Conservation (phyloP, 139 green algal genomes). For the Coelastrella sp. region DNA sequence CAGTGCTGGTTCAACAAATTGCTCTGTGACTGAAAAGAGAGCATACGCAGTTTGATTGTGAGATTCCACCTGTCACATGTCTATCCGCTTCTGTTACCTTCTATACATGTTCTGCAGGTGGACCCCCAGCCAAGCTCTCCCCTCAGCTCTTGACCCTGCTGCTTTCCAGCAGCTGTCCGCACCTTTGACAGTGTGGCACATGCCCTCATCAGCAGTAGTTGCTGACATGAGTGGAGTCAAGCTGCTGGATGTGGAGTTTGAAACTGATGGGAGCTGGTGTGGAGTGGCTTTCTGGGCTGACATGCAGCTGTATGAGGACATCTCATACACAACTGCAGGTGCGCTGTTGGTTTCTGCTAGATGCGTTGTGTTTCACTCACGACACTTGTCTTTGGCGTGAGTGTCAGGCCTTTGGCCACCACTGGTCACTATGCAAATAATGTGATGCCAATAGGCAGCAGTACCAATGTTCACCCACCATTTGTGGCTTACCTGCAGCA, state of each 20-base stretch:
- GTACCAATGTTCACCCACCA: neutral
- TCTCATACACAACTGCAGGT: constrained; percentile 29
- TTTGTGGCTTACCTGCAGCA: neutral
- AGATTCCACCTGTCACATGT: no score
- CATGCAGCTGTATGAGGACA: constrained; percentile 27
- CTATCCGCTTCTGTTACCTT: no score
- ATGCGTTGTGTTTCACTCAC: neutral
- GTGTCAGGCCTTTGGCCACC: no score
- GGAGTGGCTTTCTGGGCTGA: constrained; percentile 10
- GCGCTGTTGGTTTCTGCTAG: neutral
- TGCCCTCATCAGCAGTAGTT: neutral
- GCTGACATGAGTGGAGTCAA: neutral
- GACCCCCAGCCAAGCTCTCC: constrained; percentile 21
- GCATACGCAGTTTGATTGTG: no score
- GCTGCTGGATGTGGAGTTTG: constrained; percentile 10
- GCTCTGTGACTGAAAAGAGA: no score
- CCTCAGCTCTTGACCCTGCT: neutral
- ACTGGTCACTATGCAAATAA: no score
- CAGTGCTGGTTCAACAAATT: no score
- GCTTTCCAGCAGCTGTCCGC: neutral
- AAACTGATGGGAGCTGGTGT: constrained; percentile 27
- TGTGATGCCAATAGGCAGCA: neutral
- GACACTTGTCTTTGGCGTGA: neutral
- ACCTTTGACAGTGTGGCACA: constrained; percentile 1
- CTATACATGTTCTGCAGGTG: constrained; percentile 21